Conservation (phyloP, 176 grass and related monocot genomes). For the Carex pumila region DNA sequence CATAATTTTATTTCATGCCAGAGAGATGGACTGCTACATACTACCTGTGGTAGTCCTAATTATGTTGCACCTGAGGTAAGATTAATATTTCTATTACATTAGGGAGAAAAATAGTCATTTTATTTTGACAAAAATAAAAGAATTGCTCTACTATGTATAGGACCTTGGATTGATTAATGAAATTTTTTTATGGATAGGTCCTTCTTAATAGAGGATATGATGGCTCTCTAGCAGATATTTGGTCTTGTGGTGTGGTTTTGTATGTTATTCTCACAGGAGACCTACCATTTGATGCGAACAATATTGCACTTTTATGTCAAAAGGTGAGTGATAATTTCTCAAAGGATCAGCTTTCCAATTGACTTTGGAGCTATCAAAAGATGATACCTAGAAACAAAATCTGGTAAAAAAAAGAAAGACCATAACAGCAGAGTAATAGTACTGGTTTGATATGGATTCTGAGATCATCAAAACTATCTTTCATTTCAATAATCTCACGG, state of each 20-base stretch:
- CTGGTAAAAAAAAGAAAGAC: not conserved
- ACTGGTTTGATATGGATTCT: not conserved
- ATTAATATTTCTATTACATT: not conserved
- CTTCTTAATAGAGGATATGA: constrained; percentile 89
- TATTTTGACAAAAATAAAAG: not conserved
- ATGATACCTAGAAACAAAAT: not conserved
- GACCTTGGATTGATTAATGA: not conserved
- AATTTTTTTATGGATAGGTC: constrained; percentile 38
- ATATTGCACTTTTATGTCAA: constrained; percentile 63
- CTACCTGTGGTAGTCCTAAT: constrained; percentile 90
- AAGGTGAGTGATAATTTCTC: constrained; percentile 39
- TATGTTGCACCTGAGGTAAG: constrained; percentile 89
- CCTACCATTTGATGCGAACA: constrained; percentile 80
- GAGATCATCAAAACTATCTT: not conserved
- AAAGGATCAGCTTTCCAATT: not conserved
- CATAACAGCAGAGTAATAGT: not conserved
- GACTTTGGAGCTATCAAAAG: not conserved
- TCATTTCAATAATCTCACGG: not conserved
- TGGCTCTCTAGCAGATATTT: constrained; percentile 72
- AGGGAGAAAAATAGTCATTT: not conserved
- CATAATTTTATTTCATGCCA: constrained; percentile 23
- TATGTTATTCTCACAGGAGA: constrained; percentile 84
- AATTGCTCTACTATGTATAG: not conserved
- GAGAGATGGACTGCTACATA: constrained; percentile 93
- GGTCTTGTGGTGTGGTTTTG: constrained; percentile 90